Base-by-base conservation (phyloP, 305 asterid genomes). In the Fraxinus sp. region DNA sequence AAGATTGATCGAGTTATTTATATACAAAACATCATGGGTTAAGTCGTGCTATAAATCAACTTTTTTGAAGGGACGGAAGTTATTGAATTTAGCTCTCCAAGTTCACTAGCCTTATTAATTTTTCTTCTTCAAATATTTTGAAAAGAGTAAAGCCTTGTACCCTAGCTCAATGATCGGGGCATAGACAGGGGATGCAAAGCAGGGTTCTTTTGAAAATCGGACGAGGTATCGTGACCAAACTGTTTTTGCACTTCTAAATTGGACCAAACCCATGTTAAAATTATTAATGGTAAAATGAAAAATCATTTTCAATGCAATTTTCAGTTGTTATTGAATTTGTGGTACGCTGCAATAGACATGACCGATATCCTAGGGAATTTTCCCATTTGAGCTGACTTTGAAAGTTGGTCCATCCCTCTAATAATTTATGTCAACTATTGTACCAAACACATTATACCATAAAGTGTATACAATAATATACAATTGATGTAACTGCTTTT, bases 401-500 rank as follows among this genome's bases (percentile, higher is more conserved):
- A 22, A 84, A 10, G 73, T 64, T 81, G 86, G 86, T 79, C 86
- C 87, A 71, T n/a, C 82, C 37, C 71, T 73, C 36, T 59, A 37
- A 83, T 73, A 83, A 79, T 49, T 55, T 22, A 24, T 57, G 70
- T 59, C 28, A 46, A 77, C 66, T 37, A 39, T 68, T 37, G 28
- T 71, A 75, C 49, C 10, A 55, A 74, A 7, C 22, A 57, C 20
- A 80, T 80, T 82, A 77, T 33, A 72, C 80, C 78, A 84, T 84
- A 81, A 81, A 82, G 81, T 78, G 8, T 72, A 72, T 18, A 59
- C 83, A 73, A 28, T 52, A 57, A 72, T 57, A 57, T 57, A 57
- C 7, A 7, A 76, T 64, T 79, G 77, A 81, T 86, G 78, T 39
- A 91, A 89, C 90, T 85, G 87, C 88, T 90, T 92, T 94, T 94